These are phyloP conservation scores for Sesbania bispinosa DNA, from an alignment of 306 rosid genomes.

Conservation along the genomic window DNA sequence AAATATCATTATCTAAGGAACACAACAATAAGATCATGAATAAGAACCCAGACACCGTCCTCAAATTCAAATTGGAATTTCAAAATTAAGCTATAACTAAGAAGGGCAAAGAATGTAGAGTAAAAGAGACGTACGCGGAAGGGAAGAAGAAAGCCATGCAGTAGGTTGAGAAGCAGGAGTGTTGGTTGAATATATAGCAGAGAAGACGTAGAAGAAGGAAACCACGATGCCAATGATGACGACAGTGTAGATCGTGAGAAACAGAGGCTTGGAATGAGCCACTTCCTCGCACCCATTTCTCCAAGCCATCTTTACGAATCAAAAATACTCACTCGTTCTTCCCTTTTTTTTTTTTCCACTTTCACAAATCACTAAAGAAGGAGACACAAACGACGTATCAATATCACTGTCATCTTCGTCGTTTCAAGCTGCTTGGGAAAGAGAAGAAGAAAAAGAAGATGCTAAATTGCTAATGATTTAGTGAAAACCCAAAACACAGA, in stretches of 20 bases:
- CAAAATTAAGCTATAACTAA: background rate
- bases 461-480: background rate
- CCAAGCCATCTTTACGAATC: conserved; percentile 36
- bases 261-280: conserved; percentile 52
- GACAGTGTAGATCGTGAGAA: conserved; percentile 56
- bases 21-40: background rate
- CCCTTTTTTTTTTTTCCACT: background rate
- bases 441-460: background rate
- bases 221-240: conserved; percentile 57
- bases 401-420: background rate
- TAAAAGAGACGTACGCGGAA: conserved; percentile 33
- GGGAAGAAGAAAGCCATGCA: conserved; percentile 43
- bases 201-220: conserved; percentile 66
- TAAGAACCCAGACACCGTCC: background rate
- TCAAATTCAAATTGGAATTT: conserved; percentile 2
- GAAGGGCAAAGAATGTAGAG: background rate
- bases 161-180: conserved; percentile 32
- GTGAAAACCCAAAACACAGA: background rate
- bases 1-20: background rate
- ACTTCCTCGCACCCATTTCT: conserved; percentile 45
- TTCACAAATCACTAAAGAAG: background rate
- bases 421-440: background rate
- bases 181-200: conserved; percentile 54
- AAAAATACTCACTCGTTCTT: background rate
- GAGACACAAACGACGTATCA: background rate